These are phyloP conservation scores for Oryza meridionalis DNA, from an alignment of 176 grass and related monocot species.

Conservation along the genomic window DNA sequence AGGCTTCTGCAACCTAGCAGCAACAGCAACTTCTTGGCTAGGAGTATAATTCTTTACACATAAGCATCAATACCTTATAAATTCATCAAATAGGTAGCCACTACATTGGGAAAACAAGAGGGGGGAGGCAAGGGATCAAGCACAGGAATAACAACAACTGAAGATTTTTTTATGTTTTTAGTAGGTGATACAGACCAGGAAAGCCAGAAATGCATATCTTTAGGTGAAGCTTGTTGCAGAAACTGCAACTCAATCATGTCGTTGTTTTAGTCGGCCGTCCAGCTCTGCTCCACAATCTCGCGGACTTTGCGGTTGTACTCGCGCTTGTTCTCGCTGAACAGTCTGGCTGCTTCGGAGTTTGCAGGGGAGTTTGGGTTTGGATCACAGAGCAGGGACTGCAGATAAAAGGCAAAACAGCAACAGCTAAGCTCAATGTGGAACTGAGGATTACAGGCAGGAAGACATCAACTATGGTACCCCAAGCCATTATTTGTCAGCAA, in stretches of 20 bases:
- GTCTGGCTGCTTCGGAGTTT: constrained; percentile 86
- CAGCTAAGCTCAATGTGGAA: not conserved
- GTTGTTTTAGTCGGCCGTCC: constrained; percentile 72
- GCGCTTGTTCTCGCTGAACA: constrained; percentile 91
- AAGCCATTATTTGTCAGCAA: not conserved
- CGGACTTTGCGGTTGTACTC: constrained; percentile 93
- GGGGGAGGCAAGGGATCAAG: constrained; percentile 27
- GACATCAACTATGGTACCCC: not conserved
- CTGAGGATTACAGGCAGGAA: not conserved
- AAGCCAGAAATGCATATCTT: constrained; percentile 44
- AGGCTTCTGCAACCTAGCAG: constrained; percentile 31
- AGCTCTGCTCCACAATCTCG: constrained; percentile 92
- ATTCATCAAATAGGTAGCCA: constrained; percentile 30
- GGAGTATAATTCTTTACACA: constrained; percentile 42
- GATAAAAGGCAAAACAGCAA: constrained; percentile 17
- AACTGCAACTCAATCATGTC: not conserved
- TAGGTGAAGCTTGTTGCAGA: constrained; percentile 39
- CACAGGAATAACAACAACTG: constrained; percentile 26
- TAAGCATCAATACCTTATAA: not conserved
- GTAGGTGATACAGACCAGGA: constrained; percentile 21
- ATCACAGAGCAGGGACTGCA: constrained; percentile 87
- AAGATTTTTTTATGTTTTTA: constrained; percentile 27
- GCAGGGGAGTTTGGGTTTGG: constrained; percentile 93
- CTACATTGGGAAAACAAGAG: constrained; percentile 23
- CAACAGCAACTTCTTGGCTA: constrained; percentile 30